Evolutionary conservation across 2,329 filamentous ascomycete species (phyloP).

Genomic region (Eutypa lata): DNA sequence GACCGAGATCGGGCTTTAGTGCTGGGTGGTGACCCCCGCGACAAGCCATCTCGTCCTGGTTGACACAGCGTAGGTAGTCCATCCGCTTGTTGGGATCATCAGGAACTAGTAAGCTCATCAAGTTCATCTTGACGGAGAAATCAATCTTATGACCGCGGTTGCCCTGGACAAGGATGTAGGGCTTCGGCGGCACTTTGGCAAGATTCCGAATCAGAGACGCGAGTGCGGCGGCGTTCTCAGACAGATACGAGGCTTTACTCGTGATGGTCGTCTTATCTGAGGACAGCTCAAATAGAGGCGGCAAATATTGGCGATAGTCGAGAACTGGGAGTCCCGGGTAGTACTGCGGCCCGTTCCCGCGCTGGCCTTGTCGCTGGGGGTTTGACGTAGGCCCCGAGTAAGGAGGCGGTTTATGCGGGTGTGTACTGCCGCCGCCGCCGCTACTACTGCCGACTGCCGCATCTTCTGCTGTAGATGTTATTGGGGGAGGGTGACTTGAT

Average conservation of each 20-base stretch:
- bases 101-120: constrained; percentile 51
- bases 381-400: constrained; percentile 25
- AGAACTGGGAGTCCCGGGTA: constrained; percentile 47
- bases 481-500: constrained; percentile 6
- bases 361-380: constrained; percentile 9
- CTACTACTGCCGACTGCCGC: not conserved
- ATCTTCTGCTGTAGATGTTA: constrained; percentile 8
- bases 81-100: constrained; percentile 42
- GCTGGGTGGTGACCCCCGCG: constrained; percentile 44
- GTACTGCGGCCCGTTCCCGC: constrained; percentile 27
- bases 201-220: constrained; percentile 44
- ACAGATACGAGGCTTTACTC: constrained; percentile 46
- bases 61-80: constrained; percentile 53
- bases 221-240: constrained; percentile 42
- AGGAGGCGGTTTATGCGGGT: constrained; percentile 18
- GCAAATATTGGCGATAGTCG: constrained; percentile 52
- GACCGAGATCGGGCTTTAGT: constrained; percentile 39
- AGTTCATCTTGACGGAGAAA: constrained; percentile 53
- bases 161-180: constrained; percentile 48
- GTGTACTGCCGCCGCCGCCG: not conserved
- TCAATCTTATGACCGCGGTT: constrained; percentile 42
- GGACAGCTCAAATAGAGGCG: constrained; percentile 50
- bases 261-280: constrained; percentile 45
- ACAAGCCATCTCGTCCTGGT: constrained; percentile 45
- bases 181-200: constrained; percentile 53